Conservation (phyloP, 257 asterid genomes). For the Nicotiana noctiflora region DNA sequence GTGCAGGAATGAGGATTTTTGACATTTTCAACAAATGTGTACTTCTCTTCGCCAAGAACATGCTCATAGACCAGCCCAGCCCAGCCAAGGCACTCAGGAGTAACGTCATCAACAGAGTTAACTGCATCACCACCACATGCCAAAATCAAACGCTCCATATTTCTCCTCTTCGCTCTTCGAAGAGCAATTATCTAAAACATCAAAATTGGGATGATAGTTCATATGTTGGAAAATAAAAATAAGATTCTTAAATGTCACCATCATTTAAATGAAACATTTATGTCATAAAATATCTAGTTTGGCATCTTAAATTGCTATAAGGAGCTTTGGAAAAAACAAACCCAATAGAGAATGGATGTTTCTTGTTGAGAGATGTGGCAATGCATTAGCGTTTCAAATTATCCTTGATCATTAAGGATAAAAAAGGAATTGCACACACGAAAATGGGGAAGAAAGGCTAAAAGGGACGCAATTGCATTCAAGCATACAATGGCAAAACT, state of each 20-base stretch:
- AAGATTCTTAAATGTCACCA: background rate
- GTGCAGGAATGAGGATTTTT: slow-evolving; percentile 93
- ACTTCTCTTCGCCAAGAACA: slow-evolving; percentile 93
- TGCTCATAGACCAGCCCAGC: slow-evolving; percentile 98
- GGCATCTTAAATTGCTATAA: background rate
- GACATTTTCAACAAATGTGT: slow-evolving; percentile 92
- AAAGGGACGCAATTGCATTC: background rate
- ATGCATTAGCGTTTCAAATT: background rate
- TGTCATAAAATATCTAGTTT: background rate
- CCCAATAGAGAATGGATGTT: background rate
- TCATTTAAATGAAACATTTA: background rate
- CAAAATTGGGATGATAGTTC: background rate
- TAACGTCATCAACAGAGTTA: slow-evolving; percentile 89
- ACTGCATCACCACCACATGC: slow-evolving; percentile 99
- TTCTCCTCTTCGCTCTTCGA: slow-evolving; percentile 94
- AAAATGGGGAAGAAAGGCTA: background rate
- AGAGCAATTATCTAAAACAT: slow-evolving; percentile 66
- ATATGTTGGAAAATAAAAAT: background rate
- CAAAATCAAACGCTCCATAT: slow-evolving; percentile 92
- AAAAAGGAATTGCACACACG: background rate
- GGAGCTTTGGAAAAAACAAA: background rate
- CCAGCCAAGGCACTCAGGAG: slow-evolving; percentile 95
- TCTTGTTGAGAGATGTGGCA: background rate
- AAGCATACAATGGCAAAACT: background rate
- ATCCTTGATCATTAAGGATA: background rate